A percentile compares a stretch with the other conserved stretches of the same genome.
phyloP scores from a whole-genome alignment of 2,329 filamentous ascomycete genomes.

The Trichoderma harzianum region DNA sequence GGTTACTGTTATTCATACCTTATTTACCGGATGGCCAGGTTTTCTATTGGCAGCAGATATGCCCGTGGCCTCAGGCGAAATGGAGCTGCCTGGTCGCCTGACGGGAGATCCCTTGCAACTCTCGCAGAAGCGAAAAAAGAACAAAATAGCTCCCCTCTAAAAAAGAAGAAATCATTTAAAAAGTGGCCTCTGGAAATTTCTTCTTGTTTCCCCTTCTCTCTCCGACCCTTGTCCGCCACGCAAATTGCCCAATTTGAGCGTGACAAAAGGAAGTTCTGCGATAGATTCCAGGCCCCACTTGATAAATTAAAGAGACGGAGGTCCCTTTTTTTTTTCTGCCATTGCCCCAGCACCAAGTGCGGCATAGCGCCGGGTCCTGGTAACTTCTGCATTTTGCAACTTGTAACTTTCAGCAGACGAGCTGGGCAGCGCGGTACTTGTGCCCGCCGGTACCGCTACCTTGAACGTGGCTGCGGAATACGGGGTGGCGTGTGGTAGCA shows the following conservation, averaged over 20 bases:
- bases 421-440: neutral
- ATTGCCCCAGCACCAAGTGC: neutral
- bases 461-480: conserved; percentile 3
- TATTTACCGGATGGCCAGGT: neutral
- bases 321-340: conserved; percentile 4
- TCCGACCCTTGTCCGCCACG: conserved; percentile 17
- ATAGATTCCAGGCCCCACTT: conserved; percentile 20
- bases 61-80: neutral
- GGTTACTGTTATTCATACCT: neutral
- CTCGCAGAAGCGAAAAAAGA: neutral
- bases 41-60: neutral
- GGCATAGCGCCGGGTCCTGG: neutral
- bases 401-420: neutral
- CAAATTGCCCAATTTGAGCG: conserved; percentile 28
- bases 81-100: neutral
- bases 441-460: neutral
- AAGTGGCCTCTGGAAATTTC: neutral
- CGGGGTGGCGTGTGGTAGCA: conserved; percentile 1
- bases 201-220: neutral
- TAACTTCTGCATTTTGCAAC: neutral
- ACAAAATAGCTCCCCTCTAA: neutral
- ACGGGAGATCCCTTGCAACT: neutral
- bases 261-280: conserved; percentile 20
- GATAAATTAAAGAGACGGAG: conserved; percentile 20
- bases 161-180: neutral